A percentile compares a stretch with the other conserved stretches of the same genome.
Evolutionary conservation across 345 rosid species (phyloP).

Genomic region (Euphorbia tirucalli): DNA sequence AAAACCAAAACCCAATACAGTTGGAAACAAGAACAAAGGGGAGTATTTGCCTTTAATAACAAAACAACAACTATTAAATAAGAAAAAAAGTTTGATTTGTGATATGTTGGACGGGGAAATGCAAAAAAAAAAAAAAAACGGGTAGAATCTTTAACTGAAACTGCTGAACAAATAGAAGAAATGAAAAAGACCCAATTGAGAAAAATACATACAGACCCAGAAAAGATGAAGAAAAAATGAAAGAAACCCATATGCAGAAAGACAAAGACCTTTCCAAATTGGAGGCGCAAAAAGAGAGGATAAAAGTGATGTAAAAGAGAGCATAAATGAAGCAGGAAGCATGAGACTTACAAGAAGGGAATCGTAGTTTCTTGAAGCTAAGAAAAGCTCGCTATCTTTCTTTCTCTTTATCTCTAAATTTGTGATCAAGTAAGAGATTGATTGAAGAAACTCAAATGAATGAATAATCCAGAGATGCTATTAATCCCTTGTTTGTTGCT

Average conservation of each 20-base stretch:
- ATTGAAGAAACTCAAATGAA: slow-evolving; percentile 30
- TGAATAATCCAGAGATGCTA: too few relatives aligned
- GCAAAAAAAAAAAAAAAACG: background rate
- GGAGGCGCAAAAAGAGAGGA: slow-evolving; percentile 4
- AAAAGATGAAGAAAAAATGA: slow-evolving; percentile 7
- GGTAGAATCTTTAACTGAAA: slow-evolving; percentile 12
- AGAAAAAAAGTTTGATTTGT: too few relatives aligned
- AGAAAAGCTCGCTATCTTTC: slow-evolving; percentile 32
- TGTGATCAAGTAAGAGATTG: slow-evolving; percentile 50
- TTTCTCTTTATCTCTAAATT: slow-evolving; percentile 17
- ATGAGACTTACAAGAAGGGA: slow-evolving; percentile 63
- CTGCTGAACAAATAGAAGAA: slow-evolving; percentile 15
- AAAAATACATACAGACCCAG: slow-evolving; percentile 18
- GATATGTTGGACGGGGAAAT: background rate
- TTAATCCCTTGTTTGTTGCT: too few relatives aligned
- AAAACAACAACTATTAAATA: background rate
- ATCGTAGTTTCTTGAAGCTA: slow-evolving; percentile 53
- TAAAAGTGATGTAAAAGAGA: too few relatives aligned
- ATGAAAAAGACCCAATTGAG: slow-evolving; percentile 27
- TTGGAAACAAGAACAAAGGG: too few relatives aligned
- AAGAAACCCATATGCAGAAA: slow-evolving; percentile 30
- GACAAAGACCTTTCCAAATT: slow-evolving; percentile 26
- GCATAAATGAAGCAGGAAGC: slow-evolving; percentile 23
- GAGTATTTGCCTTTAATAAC: background rate
- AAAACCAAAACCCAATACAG: slow-evolving; percentile 8